Evolutionary conservation across 768 basidiomycete genomes (phyloP), one percentile per base, ranked within the genome.

Genomic region (Polyporus arcularius): DNA sequence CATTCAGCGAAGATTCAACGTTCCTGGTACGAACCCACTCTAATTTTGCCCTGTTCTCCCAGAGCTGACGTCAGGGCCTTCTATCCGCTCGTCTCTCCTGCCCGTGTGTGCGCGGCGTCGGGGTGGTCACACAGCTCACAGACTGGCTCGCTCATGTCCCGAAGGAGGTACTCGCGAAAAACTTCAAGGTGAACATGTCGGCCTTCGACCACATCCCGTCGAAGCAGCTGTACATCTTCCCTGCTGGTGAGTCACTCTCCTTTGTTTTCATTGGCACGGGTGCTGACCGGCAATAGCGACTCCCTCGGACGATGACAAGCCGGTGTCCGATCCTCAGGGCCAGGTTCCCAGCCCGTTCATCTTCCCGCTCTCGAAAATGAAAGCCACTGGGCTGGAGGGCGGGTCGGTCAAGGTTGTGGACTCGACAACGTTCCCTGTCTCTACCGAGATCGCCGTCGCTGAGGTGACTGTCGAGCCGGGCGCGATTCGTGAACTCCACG

Each of bases 91-190:
- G 21, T 28, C 9, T 26, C 46, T 14, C 11, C 7, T 11, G 16
- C 50, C 42, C 42, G 42, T 77, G 8, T 83, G 83, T 38, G 75
- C 80, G 2, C 83, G 86, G 64, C 85, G 85, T 66, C 79, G 76
- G 49, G 51, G 28, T 35, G 26, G 15, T 32, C 40, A n/a, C 38
- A 30, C 57, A 55, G 57, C 72, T 86, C 16, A 82, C 86, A 58
- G 87, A 89, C 60, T 89, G 88, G 86, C 74, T 88, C 26, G 78
- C 87, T 3, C 88, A 89, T 65, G 76, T 84, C 15, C 84, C 85
- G 21, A 78, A 79, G 62, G 78, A 80, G 47, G 82, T 85, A 0
- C 72, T 88, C 2, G 85, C 85, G 15, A 87, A 87, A 74, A 89
- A 88, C 70, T 88, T 89, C 68, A 79, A 81, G 40, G 68, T 77